These are phyloP conservation scores for Trichoderma hamatum DNA, from an alignment of 2,329 filamentous ascomycete genomes.

Conservation along the genomic window DNA sequence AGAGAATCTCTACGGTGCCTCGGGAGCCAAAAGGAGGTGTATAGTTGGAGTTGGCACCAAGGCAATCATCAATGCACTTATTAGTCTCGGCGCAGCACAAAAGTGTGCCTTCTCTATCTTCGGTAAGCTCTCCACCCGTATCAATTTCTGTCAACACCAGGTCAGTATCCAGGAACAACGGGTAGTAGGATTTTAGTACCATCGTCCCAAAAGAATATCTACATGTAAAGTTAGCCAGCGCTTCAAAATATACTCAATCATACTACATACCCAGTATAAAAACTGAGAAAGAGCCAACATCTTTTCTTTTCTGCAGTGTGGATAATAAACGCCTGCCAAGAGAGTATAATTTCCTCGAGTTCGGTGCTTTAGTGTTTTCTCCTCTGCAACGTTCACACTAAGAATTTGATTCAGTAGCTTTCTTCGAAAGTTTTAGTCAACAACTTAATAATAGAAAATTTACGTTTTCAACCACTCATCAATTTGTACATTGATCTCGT, in stretches of 20 bases:
- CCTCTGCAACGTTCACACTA: constrained; percentile 12
- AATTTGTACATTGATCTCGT: constrained; percentile 10
- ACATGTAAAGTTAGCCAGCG: neutral
- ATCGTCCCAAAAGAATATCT: constrained; percentile 14
- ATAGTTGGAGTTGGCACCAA: constrained; percentile 4
- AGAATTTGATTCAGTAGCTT: neutral
- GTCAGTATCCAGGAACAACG: neutral
- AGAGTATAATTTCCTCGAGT: constrained; percentile 18
- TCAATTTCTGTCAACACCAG: constrained; percentile 12
- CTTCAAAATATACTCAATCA: too few species aligned
- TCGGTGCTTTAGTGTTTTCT: constrained; percentile 20
- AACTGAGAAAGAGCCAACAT: constrained; percentile 19
- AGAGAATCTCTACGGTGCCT: constrained; percentile 13
- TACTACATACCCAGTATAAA: constrained; percentile 17
- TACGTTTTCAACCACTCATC: constrained; percentile 19
- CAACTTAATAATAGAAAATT: neutral
- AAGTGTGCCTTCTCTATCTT: constrained; percentile 11
- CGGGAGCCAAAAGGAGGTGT: constrained; percentile 1
- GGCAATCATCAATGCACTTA: constrained; percentile 19
- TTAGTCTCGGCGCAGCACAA: constrained; percentile 17
- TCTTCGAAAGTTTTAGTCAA: too few species aligned
- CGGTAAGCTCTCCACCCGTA: constrained; percentile 19
- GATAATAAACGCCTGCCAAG: constrained; percentile 11
- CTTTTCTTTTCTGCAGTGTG: constrained; percentile 15
- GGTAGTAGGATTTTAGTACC: neutral